phyloP scores from a whole-genome alignment of 495 filamentous ascomycete genomes.

The Poronia punctata region DNA sequence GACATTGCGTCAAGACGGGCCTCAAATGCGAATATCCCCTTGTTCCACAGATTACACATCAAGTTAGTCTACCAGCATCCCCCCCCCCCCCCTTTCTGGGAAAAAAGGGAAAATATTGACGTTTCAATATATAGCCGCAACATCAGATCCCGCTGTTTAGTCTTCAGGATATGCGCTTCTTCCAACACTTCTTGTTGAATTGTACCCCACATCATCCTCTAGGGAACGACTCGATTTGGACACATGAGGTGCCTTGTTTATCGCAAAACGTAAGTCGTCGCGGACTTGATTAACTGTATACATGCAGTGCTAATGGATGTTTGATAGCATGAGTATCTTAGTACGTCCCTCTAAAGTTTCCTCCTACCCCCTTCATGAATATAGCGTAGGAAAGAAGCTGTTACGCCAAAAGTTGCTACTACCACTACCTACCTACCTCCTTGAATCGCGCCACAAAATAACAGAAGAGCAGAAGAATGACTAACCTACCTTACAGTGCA shows the following conservation, averaged over 20 bases:
- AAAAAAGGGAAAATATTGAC: no score
- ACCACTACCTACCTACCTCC: no score
- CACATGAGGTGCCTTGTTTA: conserved; percentile 50
- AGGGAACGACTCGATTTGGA: conserved; percentile 51
- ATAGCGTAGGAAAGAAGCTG: no score
- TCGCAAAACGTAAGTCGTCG: conserved; percentile 42
- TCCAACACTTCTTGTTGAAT: conserved; percentile 52
- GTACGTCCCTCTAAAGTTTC: conserved; percentile 6
- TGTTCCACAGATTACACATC: conserved; percentile 34
- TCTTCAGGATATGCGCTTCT: conserved; percentile 53
- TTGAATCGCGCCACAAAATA: no score
- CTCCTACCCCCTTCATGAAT: not conserved
- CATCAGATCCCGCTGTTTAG: conserved; percentile 43
- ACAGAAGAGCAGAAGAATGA: conserved; percentile 1
- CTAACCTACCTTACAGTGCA: conserved; percentile 34
- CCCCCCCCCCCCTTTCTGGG: no score
- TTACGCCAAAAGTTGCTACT: no score
- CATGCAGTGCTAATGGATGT: conserved; percentile 1
- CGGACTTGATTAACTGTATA: not conserved
- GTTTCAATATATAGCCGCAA: conserved; percentile 24
- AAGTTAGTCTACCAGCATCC: conserved; percentile 17
- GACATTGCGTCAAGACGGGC: conserved; percentile 51
- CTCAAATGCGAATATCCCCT: conserved; percentile 53
- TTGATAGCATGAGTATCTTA: conserved; percentile 42
- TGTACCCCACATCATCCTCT: conserved; percentile 56